A percentile compares a stretch with the other conserved stretches of the same genome.
Evolutionary conservation across 768 basidiomycete species (phyloP).

Genomic region (Suillus ampliporus): DNA sequence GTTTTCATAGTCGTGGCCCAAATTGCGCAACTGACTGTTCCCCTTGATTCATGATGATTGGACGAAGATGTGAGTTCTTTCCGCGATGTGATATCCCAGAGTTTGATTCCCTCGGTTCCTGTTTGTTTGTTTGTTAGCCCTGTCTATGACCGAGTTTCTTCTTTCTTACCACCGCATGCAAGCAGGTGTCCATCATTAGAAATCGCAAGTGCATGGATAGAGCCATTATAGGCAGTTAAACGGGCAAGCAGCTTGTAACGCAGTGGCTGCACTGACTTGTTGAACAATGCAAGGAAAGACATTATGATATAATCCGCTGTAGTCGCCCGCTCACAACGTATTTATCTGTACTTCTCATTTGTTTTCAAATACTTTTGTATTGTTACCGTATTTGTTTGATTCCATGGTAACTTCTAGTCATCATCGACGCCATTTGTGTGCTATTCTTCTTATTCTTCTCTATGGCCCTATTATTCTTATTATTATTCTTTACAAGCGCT

Average conservation of each 20-base stretch:
- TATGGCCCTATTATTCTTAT: no score
- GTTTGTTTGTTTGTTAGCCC: background rate
- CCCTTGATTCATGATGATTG: background rate
- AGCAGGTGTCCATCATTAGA: slow-evolving; percentile 9
- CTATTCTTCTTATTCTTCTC: no score
- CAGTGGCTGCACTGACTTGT: background rate
- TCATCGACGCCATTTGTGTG: no score
- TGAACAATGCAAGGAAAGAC: background rate
- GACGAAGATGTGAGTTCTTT: slow-evolving; percentile 10
- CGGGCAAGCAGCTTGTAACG: background rate
- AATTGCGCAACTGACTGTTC: slow-evolving; percentile 6
- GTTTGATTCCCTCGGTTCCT: slow-evolving; percentile 11
- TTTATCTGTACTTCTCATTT: background rate
- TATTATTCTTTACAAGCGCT: no score
- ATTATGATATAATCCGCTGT: background rate
- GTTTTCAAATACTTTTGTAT: slow-evolving; percentile 2
- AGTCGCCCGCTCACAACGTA: background rate
- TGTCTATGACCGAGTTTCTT: background rate
- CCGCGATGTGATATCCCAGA: slow-evolving; percentile 9
- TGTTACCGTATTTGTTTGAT: background rate
- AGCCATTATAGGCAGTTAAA: background rate
- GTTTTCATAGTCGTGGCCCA: slow-evolving; percentile 13
- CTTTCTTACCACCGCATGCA: slow-evolving; percentile 11
- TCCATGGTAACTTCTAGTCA: background rate
- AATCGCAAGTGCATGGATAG: slow-evolving; percentile 7